Evolutionary conservation across 2,329 filamentous ascomycete species (phyloP).

Genomic region (Neophaeococcomyces mojaviensis): DNA sequence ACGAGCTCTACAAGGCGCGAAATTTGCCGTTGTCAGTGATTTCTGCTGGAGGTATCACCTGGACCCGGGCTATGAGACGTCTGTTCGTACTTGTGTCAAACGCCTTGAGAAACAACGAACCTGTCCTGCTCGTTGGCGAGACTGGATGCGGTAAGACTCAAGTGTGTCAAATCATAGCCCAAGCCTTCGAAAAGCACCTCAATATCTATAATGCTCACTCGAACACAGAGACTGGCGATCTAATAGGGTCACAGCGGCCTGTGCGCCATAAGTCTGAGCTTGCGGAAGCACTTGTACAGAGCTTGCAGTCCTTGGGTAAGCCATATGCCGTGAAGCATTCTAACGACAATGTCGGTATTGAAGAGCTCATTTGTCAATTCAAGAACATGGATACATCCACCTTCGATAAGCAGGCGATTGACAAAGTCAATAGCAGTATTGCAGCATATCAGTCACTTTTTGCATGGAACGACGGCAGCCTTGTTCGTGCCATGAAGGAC

Average conservation of each 20-base stretch:
- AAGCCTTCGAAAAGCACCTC: conserved; percentile 66
- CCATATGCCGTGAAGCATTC: conserved; percentile 27
- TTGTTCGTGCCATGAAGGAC: conserved; percentile 86
- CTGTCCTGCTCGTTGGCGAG: conserved; percentile 88
- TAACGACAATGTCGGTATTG: conserved; percentile 25
- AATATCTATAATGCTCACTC: conserved; percentile 96
- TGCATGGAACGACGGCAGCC: conserved; percentile 89
- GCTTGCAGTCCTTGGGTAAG: conserved; percentile 43
- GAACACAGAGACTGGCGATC: conserved; percentile 92
- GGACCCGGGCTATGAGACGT: conserved; percentile 90
- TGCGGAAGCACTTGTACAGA: conserved; percentile 56
- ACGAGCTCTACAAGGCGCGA: conserved; percentile 57
- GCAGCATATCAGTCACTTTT: conserved; percentile 77
- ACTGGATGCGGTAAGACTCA: conserved; percentile 98
- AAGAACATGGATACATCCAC: conserved; percentile 13
- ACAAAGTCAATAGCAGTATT: conserved; percentile 39
- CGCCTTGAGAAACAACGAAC: conserved; percentile 83
- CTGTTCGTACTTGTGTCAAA: conserved; percentile 83
- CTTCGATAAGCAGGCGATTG: conserved; percentile 43
- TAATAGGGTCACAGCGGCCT: conserved; percentile 91
- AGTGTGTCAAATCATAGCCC: conserved; percentile 83
- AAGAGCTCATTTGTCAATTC: conserved; percentile 19
- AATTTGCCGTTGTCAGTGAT: conserved; percentile 28
- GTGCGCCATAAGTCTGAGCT: conserved; percentile 76
- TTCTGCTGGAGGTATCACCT: conserved; percentile 55